Evolutionary conservation across 2,329 filamentous ascomycete species (phyloP).

Genomic region (Curvularia spicifera): DNA sequence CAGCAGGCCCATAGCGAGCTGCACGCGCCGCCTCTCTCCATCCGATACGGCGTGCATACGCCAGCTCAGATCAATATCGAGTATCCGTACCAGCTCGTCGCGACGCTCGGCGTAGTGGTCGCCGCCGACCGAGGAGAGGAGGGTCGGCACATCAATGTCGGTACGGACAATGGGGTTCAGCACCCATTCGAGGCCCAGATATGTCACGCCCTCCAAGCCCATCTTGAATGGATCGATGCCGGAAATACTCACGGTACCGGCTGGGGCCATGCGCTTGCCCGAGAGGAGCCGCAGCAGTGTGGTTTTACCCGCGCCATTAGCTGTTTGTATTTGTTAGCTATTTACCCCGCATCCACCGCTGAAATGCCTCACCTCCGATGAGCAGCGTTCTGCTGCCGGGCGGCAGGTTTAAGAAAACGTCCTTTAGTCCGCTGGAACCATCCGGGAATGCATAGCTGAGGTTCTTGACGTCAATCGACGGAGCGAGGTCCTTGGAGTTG

Average conservation of each 20-base stretch:
- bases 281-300: conserved; percentile 93
- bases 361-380: conserved; percentile 71
- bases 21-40: conserved; percentile 87
- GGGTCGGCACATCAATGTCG: conserved; percentile 88
- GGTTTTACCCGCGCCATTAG: conserved; percentile 97
- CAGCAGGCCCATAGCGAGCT: conserved; percentile 93
- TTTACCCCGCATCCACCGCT: not conserved
- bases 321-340: conserved; percentile 48
- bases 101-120: conserved; percentile 80
- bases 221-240: conserved; percentile 92
- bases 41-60: conserved; percentile 96
- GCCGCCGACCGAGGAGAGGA: conserved; percentile 85
- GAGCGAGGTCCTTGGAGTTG: conserved; percentile 43
- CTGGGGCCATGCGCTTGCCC: conserved; percentile 89
- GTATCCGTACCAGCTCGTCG: conserved; percentile 83
- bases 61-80: conserved; percentile 92
- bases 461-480: conserved; percentile 73
- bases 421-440: conserved; percentile 75
- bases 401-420: conserved; percentile 79
- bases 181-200: conserved; percentile 97
- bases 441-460: conserved; percentile 91
- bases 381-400: conserved; percentile 85
- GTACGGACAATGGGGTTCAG: conserved; percentile 94
- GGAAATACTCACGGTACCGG: conserved; percentile 74
- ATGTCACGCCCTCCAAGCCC: conserved; percentile 90